Evolutionary conservation across 1,284 basidiomycete species (phyloP), one percentile per base, ranked within the genome.

Genomic region (Caloboletus firmus): DNA sequence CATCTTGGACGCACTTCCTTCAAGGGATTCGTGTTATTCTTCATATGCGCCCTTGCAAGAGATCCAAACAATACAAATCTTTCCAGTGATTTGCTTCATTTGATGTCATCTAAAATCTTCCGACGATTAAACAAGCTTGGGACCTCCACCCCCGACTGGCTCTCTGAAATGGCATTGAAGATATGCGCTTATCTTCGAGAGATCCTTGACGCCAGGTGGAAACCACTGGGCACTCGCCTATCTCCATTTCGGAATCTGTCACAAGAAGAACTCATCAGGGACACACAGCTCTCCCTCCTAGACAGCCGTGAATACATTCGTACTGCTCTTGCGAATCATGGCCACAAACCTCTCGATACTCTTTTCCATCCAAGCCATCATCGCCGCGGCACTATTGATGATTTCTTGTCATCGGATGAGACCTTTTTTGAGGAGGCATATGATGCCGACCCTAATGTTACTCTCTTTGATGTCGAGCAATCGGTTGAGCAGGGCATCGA

Each of bases 11-110:
- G 50, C 32, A 45, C 35, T 22, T 58, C 59, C 0, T 83, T 82
- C 67, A 83, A 82, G 54, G 32, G 49, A 4, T 82, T 82, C 63
- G 76, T 80, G 63, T 50, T 74, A 1, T 77, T 71, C 47, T 61
- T 78, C 37, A 63, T 78, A 55, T 62, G 72, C 3, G 42, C 58
- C 37, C 28, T 30, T 0, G 28, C 28, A 30, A 30, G 28, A 9
- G 28, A 30, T 30, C 1, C 9, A 30, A 30, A 30, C 28, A 2
- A 11, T 11, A 12, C n/a, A 18, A 40, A 45, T 11, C 51, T 72
- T 11, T 49, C 69, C 1, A 71, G 60, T 39, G 70, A 76, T 41
- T 43, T 73, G 1, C 61, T 77, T 10, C 44, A 59, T 13, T 52
- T 22, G 48, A 55, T 63, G 36, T 56, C 55, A 2, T 31, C 51